Base-by-base conservation (phyloP, 148 eudicot genomes). In the Persicaria maculosa region DNA sequence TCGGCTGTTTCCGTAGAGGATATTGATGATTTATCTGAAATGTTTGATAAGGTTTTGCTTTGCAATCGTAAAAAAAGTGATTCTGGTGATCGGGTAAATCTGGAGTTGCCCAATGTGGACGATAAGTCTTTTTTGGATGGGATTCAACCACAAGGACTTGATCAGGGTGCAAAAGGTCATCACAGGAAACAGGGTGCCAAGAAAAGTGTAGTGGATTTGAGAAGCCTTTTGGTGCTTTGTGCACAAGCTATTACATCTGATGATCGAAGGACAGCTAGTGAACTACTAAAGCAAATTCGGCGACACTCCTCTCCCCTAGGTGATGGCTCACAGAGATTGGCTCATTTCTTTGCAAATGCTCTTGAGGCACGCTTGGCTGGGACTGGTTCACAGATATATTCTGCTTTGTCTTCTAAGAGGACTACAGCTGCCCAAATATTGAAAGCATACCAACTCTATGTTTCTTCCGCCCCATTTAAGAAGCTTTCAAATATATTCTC, bases 21-120 rank as follows among this genome's bases (percentile, higher is more conserved):
- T 48, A 31, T 31, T 31, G 68, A 74, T 15, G 87, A 83, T 74
- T 74, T 76, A 44, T 71, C 82, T 25, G 89, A 89, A 36, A 78
- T 84, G 84, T 89, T 77, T 77, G 93, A 89, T 47, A 83, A 62
- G 75, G 87, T 84, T 54, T 79, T 86, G 75, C 85, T 89, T 64
- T 87, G 88, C 72, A 74, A 81, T 71, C 47, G 74, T 45, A 43
- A 11, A 10, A 40, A 25, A 31, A 69, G 74, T 4, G 78, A 52
- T 16, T 62, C 77, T 58, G 65, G 54, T 73, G 74, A 83, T 82
- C 6, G 50, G 22, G 71, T 40, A 47, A 68, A 68, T 8, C 4
- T 19, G 40, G 72, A 67, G 16, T 19, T 68, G 1, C 40, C 40
- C 40, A 31, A 31, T 31, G 40, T 31, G 40, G 40, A 31, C 40